Evolutionary conservation across 805 yeast species (phyloP).

Genomic region (Huiozyma sinensis): DNA sequence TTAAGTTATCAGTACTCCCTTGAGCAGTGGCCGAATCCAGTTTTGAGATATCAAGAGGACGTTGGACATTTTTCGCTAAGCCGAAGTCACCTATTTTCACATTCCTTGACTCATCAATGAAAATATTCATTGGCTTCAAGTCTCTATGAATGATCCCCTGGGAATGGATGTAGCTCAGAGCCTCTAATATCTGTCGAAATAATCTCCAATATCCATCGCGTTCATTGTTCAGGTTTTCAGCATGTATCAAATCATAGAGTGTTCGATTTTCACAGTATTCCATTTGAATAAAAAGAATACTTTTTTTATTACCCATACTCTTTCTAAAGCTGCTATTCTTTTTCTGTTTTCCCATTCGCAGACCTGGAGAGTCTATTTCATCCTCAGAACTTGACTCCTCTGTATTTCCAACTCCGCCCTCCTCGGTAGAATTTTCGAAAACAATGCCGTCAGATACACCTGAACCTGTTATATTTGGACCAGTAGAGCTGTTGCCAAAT

Average conservation of each 20-base stretch:
- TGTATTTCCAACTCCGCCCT: conserved; percentile 8
- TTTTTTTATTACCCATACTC: conserved; percentile 29
- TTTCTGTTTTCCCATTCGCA: background rate
- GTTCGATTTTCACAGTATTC: conserved; percentile 97
- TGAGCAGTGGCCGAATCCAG: conserved; percentile 21
- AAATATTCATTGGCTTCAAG: conserved; percentile 89
- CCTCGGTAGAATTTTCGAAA: conserved; percentile 14
- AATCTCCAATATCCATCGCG: conserved; percentile 84
- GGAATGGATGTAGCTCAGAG: conserved; percentile 79
- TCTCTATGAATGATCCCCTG: conserved; percentile 95
- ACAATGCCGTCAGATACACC: conserved; percentile 2
- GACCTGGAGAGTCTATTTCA: background rate
- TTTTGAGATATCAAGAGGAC: conserved; percentile 28
- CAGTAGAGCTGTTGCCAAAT: conserved; percentile 33
- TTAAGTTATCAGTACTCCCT: conserved; percentile 52
- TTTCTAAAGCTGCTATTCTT: background rate
- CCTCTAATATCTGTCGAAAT: conserved; percentile 79
- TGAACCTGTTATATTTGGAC: conserved; percentile 1
- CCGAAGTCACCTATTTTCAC: conserved; percentile 97
- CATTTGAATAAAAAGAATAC: conserved; percentile 91
- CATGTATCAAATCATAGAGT: conserved; percentile 64
- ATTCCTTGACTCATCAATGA: conserved; percentile 81
- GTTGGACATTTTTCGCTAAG: conserved; percentile 80
- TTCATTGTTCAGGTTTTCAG: conserved; percentile 58
- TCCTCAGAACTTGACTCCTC: conserved; percentile 6